Evolutionary conservation across 2,329 filamentous ascomycete species (phyloP).

Genomic region (Periconia sp.): DNA sequence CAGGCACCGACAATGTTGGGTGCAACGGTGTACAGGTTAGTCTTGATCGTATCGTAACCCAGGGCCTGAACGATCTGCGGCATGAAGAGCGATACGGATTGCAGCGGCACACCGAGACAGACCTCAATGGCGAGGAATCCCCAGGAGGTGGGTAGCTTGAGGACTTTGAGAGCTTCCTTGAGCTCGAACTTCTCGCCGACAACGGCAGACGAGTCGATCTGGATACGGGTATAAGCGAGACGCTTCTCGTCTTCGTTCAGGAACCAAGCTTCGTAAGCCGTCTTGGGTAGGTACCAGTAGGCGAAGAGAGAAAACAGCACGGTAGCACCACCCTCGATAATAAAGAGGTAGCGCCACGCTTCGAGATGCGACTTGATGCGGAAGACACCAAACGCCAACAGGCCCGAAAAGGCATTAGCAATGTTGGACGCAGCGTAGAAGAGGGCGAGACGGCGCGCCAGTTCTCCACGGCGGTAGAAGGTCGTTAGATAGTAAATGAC

Average conservation of each 20-base stretch:
- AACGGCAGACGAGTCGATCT: constrained; percentile 70
- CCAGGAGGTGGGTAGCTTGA: constrained; percentile 58
- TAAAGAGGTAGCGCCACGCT: constrained; percentile 67
- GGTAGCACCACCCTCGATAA: constrained; percentile 61
- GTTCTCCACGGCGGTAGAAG: constrained; percentile 72
- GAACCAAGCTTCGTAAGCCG: constrained; percentile 65
- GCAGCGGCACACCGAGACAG: constrained; percentile 61
- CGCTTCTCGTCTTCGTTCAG: constrained; percentile 66
- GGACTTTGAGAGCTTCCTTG: constrained; percentile 54
- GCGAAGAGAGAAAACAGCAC: constrained; percentile 64
- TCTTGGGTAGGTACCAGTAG: constrained; percentile 68
- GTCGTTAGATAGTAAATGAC: constrained; percentile 63
- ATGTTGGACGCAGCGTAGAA: constrained; percentile 79
- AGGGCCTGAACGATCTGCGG: constrained; percentile 60
- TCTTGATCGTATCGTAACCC: constrained; percentile 61
- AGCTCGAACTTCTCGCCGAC: constrained; percentile 60
- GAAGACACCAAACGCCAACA: constrained; percentile 64
- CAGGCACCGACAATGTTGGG: constrained; percentile 75
- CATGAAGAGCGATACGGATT: constrained; percentile 59
- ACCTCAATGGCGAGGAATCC: constrained; percentile 59
- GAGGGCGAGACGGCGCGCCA: constrained; percentile 69
- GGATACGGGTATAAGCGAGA: constrained; percentile 72
- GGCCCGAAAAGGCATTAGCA: constrained; percentile 66
- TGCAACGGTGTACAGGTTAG: constrained; percentile 80
- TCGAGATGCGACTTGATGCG: constrained; percentile 56